Percentiles rank a stretch among this genome's conserved stretches.
Conservation (phyloP, 1,284 basidiomycete genomes). For the Vanrija pseudolonga region DNA sequence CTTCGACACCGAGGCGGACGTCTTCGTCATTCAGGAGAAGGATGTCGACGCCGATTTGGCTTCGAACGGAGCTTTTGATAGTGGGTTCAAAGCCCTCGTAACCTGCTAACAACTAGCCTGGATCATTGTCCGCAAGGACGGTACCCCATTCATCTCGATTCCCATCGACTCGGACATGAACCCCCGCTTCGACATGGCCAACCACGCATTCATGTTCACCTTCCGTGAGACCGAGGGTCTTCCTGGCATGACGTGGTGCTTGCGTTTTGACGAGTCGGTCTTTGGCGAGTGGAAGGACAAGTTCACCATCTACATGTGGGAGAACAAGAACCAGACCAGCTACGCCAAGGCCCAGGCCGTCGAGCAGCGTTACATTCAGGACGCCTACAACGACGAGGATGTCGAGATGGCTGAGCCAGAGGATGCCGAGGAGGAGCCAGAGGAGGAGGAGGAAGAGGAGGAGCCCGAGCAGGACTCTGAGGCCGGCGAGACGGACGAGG, state of each 20-base stretch:
- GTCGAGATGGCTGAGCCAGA: constrained; percentile 74
- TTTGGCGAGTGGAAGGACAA: constrained; percentile 64
- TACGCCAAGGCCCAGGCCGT: constrained; percentile 82
- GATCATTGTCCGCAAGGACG: constrained; percentile 45
- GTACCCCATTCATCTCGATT: constrained; percentile 45
- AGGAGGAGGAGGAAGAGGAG: constrained; percentile 53
- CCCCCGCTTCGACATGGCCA: constrained; percentile 54
- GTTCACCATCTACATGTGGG: constrained; percentile 76
- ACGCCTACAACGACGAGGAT: constrained; percentile 72
- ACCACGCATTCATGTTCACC: constrained; percentile 65
- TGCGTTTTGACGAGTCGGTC: constrained; percentile 62
- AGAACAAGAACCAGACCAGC: constrained; percentile 67
- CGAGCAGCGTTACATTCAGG: constrained; percentile 60
- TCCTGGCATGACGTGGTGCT: constrained; percentile 72
- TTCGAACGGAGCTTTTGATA: constrained; percentile 55
- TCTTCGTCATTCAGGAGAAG: constrained; percentile 70
- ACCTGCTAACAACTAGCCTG: constrained; percentile 31
- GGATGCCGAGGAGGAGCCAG: constrained; percentile 35
- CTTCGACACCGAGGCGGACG: constrained; percentile 67
- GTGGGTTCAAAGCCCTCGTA: constrained; percentile 26
- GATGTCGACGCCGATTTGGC: constrained; percentile 65
- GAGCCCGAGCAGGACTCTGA: constrained; percentile 57
- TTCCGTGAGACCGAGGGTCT: constrained; percentile 55
- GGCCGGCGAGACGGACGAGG: constrained; percentile 65
- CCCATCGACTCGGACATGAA: constrained; percentile 55